phyloP scores from a whole-genome alignment of 164 flowering plant species.

The Umbellularia californica region DNA sequence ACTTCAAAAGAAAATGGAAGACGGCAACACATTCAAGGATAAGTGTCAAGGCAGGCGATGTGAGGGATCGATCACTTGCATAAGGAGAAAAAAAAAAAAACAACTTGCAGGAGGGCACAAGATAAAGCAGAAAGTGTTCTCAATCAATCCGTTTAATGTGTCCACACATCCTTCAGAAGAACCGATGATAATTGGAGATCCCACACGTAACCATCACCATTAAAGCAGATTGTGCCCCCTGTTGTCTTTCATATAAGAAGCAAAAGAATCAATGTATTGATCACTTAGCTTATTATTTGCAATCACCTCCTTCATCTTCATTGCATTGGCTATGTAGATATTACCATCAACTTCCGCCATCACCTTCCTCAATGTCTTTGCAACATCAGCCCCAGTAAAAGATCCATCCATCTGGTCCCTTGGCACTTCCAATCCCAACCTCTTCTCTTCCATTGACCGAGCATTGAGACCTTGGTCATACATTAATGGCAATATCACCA shows the following conservation, averaged over 20 bases:
- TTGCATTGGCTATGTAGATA: constrained; percentile 9
- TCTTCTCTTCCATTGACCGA: constrained; percentile 33
- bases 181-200: too few relatives aligned
- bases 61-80: too few relatives aligned
- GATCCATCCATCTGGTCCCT: constrained; percentile 38
- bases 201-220: too few relatives aligned
- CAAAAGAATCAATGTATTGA: constrained; percentile 23
- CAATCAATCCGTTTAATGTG: too few relatives aligned
- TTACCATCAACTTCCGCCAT: constrained; percentile 35
- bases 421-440: constrained; percentile 31
- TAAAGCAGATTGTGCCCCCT: too few relatives aligned
- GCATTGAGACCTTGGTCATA: constrained; percentile 34
- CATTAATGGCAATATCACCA: constrained; percentile 24
- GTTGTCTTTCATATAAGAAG: constrained; percentile 11
- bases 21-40: too few relatives aligned
- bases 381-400: constrained; percentile 24
- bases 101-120: too few relatives aligned
- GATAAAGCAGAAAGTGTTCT: too few relatives aligned
- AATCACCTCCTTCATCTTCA: constrained; percentile 9
- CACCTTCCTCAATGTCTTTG: constrained; percentile 27
- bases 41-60: too few relatives aligned
- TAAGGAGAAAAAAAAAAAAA: too few relatives aligned
- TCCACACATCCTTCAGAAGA: too few relatives aligned
- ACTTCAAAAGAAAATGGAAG: too few relatives aligned
- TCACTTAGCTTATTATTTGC: constrained; percentile 21